Conservation (phyloP, 1,139 yeast genomes). For the Suhomyces bolitotheri region DNA sequence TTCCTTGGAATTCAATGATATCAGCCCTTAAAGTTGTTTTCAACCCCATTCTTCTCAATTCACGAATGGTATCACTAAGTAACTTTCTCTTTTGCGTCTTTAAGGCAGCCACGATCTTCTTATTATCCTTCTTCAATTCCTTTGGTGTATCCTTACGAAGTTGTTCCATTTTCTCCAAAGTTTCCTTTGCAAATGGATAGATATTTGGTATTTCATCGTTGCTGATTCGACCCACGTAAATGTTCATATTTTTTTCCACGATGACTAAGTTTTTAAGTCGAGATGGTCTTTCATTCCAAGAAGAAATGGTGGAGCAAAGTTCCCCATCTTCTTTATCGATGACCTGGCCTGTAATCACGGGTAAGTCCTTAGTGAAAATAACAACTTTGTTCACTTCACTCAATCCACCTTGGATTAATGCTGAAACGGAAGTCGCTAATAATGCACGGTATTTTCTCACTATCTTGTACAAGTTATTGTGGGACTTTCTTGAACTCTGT, state of each 20-base stretch:
- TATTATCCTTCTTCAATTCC: conserved; percentile 67
- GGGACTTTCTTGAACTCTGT: conserved; percentile 90
- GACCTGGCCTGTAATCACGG: conserved; percentile 18
- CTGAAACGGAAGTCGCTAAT: conserved; percentile 53
- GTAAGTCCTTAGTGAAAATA: conserved; percentile 13
- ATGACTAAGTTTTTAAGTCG: conserved; percentile 51
- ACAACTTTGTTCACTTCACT: conserved; percentile 16
- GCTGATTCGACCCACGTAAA: conserved; percentile 43
- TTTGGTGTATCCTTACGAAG: conserved; percentile 78
- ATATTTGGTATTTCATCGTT: conserved; percentile 39
- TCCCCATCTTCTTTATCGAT: conserved; percentile 17
- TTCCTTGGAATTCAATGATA: conserved; percentile 58
- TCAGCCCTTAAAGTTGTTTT: conserved; percentile 66
- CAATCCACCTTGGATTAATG: conserved; percentile 66
- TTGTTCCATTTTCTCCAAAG: conserved; percentile 58
- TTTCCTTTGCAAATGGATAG: conserved; percentile 53
- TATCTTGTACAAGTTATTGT: conserved; percentile 76
- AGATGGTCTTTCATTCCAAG: conserved; percentile 58
- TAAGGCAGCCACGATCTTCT: conserved; percentile 69
- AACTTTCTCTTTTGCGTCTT: conserved; percentile 78
- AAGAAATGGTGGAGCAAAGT: conserved; percentile 27
- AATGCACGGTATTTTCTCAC: conserved; percentile 78
- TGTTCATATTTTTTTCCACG: conserved; percentile 57
- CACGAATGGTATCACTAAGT: conserved; percentile 74
- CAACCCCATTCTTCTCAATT: conserved; percentile 73